Evolutionary conservation across 2,329 filamentous ascomycete species (phyloP), one percentile per base, ranked within the genome.

Genomic region (Calonectria pauciramosa): DNA sequence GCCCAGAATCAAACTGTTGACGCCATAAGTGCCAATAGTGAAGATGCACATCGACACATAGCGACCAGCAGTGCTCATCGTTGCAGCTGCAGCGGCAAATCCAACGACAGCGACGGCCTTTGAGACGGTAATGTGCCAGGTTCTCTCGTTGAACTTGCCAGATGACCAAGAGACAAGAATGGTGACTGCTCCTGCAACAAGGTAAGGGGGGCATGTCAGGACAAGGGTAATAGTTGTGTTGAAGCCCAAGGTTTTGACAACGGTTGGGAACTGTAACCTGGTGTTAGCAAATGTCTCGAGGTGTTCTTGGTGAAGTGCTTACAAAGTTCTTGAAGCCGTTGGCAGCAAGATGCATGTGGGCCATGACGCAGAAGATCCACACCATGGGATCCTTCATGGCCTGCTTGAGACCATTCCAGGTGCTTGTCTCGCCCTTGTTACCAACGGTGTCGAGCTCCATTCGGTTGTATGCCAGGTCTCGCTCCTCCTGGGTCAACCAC

Each of bases 261-360:
- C 79, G 3, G 80, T 78, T 0, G 79, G 80, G 2, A 80, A 80
- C 66, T 68, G 26, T 1, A 4, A 14, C 18, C 3, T 1, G 3
- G 2, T 1, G 34, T 68, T 38, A 68, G 51, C 6, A n/a, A 56
- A 26, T 16, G 6, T 18, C 4, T 47, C 2, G 8, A 30, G 11
- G 34, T 6, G 34, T 6, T 18, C 26, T 30, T 6, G 2, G n/a
- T 28, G 9, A 16, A 30, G 14, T 41, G 32, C 66, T 32, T 59
- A 68, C 66, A 44, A 81, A 80, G 20, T 82, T 82, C 75, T 89
- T 86, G 77, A 88, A 87, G 1, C 86, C 85, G 54, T 87, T 88
- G 18, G 88, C 87, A 1, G 86, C 87, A 34, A 89, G 80, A 78
- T 89, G 88, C 74, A 89, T 86, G 77, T 89, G 89, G 73, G 89